Conservation (phyloP, 1,284 basidiomycete species). For the Ceratobasidium theobromae region DNA sequence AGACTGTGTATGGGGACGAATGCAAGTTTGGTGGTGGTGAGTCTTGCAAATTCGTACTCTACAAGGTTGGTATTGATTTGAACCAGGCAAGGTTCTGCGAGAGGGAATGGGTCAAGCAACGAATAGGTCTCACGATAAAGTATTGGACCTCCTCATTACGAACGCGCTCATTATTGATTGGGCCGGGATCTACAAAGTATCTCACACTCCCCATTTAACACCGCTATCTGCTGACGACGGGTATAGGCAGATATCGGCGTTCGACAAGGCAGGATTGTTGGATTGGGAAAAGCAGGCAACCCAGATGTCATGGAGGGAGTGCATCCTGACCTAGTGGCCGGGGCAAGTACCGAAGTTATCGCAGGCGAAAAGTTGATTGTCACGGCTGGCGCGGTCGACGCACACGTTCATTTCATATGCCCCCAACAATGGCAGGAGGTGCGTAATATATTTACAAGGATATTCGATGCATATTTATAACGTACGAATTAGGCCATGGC, state of each 20-base stretch:
- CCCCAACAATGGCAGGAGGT: constrained; percentile 81
- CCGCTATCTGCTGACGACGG: constrained; percentile 17
- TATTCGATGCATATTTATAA: not conserved
- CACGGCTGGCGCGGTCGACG: constrained; percentile 92
- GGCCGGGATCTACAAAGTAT: constrained; percentile 91
- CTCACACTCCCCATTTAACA: constrained; percentile 9
- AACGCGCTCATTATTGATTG: constrained; percentile 95
- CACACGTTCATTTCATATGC: constrained; percentile 92
- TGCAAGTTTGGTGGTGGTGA: constrained; percentile 95
- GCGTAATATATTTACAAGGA: constrained; percentile 46
- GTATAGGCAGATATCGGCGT: constrained; percentile 93
- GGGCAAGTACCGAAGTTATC: constrained; percentile 89
- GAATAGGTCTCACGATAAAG: constrained; percentile 63
- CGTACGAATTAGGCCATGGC: constrained; percentile 46
- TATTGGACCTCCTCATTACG: constrained; percentile 90
- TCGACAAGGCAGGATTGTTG: constrained; percentile 79
- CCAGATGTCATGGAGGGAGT: constrained; percentile 91
- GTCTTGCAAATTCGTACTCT: constrained; percentile 28
- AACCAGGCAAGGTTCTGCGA: constrained; percentile 84
- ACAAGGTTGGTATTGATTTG: constrained; percentile 17
- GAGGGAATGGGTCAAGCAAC: constrained; percentile 97
- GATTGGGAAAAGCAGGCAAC: constrained; percentile 96
- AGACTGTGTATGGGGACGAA: constrained; percentile 90
- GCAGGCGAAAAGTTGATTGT: constrained; percentile 93
- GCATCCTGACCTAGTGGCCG: constrained; percentile 72